Base-by-base conservation (phyloP, 2,329 filamentous ascomycete genomes). In the Cordyceps cateniannulata region DNA sequence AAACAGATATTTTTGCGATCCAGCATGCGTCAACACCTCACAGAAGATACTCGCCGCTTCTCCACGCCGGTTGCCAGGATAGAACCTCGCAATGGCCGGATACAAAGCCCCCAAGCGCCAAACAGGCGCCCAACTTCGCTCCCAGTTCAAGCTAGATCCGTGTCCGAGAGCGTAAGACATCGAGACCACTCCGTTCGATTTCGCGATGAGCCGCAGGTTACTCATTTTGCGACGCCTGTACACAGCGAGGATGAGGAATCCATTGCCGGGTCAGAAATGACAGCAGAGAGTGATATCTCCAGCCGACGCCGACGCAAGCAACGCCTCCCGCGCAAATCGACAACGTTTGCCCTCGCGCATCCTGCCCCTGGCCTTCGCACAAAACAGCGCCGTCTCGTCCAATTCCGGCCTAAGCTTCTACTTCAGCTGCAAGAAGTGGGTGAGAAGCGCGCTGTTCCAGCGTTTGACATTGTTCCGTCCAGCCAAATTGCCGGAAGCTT, bases 391-490 rank as follows among this genome's bases (percentile, higher is more conserved):
- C 81, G 87, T 63, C 77, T 91, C 40, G 78, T 88, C 16, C 84
- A 87, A 66, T 78, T 89, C 32, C 83, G 88, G 18, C 88, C 89
- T 12, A 84, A 84, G 57, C 75, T 91, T 20, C 75, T 91, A 6
- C 79, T 93, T 6, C 89, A 93, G 71, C 76, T 93, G 18, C 89
- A 92, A 68, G 80, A 84, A 61, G 71, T 91, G n/a, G 73, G 79
- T 45, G 80, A 84, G 63, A 78, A 77, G 18, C 82, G 89, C 25
- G 87, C 88, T 0, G 79, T 80, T 56, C 89, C 89, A 1, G 82
- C 84, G 4, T 85, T 90, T 64, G 89, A 93, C 66, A 83, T 91
- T n/a, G 81, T 91, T 47, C 88, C 89, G 0, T 85, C 86, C 2
- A 83, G 82, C n/a, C 76, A 82, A 16, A 76, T 88, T 45, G 75